These are phyloP conservation scores for Fusarium abutilonis DNA, from an alignment of 2,329 filamentous ascomycete genomes.

Conservation along the genomic window DNA sequence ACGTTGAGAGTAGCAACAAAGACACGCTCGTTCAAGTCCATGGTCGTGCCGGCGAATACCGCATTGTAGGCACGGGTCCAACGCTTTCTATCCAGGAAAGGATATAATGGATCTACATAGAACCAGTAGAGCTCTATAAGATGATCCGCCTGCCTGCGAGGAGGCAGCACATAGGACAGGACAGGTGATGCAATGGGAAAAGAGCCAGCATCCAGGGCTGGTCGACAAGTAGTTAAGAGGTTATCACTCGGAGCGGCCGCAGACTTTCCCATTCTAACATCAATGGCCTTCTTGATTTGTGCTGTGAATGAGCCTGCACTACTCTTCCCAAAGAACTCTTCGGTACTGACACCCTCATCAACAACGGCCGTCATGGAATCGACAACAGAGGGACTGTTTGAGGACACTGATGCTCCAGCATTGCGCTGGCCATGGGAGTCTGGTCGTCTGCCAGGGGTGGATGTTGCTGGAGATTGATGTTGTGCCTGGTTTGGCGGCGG, in stretches of 20 bases:
- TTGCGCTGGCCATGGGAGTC: slow-evolving; percentile 14
- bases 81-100: slow-evolving; percentile 53
- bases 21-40: slow-evolving; percentile 53
- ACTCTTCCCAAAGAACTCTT: slow-evolving; percentile 59
- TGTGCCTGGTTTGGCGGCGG: slow-evolving; percentile 4
- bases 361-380: slow-evolving; percentile 59
- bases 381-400: slow-evolving; percentile 48
- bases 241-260: slow-evolving; percentile 1
- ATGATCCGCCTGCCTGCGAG: slow-evolving; percentile 56
- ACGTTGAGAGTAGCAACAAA: slow-evolving; percentile 58
- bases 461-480: slow-evolving; percentile 21
- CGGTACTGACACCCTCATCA: slow-evolving; percentile 53
- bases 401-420: slow-evolving; percentile 27
- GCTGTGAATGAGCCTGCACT: slow-evolving; percentile 59
- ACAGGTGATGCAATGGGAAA: slow-evolving; percentile 35
- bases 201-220: background rate
- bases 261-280: slow-evolving; percentile 43
- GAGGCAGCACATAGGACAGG: slow-evolving; percentile 55
- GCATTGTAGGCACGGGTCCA: slow-evolving; percentile 54
- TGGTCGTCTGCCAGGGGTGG: slow-evolving; percentile 17
- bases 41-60: slow-evolving; percentile 52
- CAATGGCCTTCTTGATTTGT: slow-evolving; percentile 57
- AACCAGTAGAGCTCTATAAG: slow-evolving; percentile 59
- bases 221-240: background rate
- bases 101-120: slow-evolving; percentile 58